Base-by-base conservation (phyloP, 306 rosid species). In the Hippophae gyantsensis region DNA sequence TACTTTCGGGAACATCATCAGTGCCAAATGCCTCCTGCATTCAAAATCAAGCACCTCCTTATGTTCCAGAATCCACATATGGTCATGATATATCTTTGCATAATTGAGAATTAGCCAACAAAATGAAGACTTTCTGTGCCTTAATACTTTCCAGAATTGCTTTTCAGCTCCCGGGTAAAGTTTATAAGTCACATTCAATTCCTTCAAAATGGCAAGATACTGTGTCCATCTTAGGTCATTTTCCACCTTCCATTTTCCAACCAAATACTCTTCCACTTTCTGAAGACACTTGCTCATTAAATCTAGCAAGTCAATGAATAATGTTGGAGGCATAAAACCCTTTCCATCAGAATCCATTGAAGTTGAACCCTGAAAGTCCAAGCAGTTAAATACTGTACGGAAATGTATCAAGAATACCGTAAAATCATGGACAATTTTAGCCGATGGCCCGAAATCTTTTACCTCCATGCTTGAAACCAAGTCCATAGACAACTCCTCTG, bases 1-100 rank as follows among this genome's bases (percentile, higher is more conserved):
- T 18, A 69, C 71, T 43, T 65, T 73, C 6, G 93, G 87, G 76
- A 89, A 89, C 76, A 82, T 61, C 81, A 78, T 69, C 86, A 84
- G 70, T 0, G 74, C 84, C 70, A 89, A 73, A 78, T 84, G 95
- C 78, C 92, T 84, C 78, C 95, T 81, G 10, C 86, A 64, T 49
- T 76, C 84, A 49, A 76, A 89, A 78, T 78, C 66, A 7, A 77
- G 81, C 42, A 78, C 73, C 51, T 76, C 73, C 74, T 68, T 82
- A 59, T 81, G 77, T 65, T 69, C 62, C 52, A 82, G 78, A 76
- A 89, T 62, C 97, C 97, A 89, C 54, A 12, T 40, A 66, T 80
- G 79, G 63, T 84, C 79, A 3, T 74, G 84, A 48, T 32, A 46
- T 48, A 72, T 74, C 69, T 67, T 74, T 5, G 78, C 82, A 73